Evolutionary conservation across 164 flowering plant species (phyloP).

Genomic region (Nymphaea thermarum): DNA sequence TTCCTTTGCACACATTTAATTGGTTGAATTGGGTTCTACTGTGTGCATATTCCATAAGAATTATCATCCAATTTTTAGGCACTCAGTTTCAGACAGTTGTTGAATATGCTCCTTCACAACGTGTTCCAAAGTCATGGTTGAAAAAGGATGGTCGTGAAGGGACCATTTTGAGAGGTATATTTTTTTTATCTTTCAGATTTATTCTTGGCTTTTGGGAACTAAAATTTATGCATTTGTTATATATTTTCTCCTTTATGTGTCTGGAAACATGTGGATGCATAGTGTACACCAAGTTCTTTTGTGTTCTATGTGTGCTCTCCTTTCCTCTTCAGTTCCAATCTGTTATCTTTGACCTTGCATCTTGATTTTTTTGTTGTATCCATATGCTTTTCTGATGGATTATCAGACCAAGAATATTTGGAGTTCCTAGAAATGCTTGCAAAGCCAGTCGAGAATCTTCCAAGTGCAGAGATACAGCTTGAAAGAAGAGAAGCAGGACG

Average conservation of each 20-base stretch:
- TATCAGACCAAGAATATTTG: conserved; percentile 69
- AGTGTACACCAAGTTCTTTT: no score
- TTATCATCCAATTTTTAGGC: conserved; percentile 26
- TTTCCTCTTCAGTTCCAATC: no score
- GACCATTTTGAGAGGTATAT: conserved; percentile 60
- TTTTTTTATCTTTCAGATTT: neutral
- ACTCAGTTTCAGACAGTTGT: conserved; percentile 60
- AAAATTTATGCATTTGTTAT: neutral
- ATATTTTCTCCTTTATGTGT: neutral
- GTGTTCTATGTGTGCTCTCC: no score
- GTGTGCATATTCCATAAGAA: neutral
- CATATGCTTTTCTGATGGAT: neutral
- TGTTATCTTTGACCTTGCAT: no score
- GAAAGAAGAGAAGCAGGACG: conserved; percentile 85
- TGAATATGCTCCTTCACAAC: conserved; percentile 94
- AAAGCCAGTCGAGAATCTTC: conserved; percentile 91
- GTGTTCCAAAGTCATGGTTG: conserved; percentile 52
- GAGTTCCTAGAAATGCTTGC: conserved; percentile 76
- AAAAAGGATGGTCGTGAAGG: conserved; percentile 95
- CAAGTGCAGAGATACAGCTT: conserved; percentile 89
- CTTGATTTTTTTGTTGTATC: neutral
- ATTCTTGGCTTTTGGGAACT: neutral
- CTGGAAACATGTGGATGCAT: no score
- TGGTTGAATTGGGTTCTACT: neutral
- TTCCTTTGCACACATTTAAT: neutral